A percentile compares a stretch with the other conserved stretches of the same genome.
These are phyloP conservation scores for Rickenella mellea DNA, from an alignment of 768 basidiomycete genomes.

Conservation along the genomic window DNA sequence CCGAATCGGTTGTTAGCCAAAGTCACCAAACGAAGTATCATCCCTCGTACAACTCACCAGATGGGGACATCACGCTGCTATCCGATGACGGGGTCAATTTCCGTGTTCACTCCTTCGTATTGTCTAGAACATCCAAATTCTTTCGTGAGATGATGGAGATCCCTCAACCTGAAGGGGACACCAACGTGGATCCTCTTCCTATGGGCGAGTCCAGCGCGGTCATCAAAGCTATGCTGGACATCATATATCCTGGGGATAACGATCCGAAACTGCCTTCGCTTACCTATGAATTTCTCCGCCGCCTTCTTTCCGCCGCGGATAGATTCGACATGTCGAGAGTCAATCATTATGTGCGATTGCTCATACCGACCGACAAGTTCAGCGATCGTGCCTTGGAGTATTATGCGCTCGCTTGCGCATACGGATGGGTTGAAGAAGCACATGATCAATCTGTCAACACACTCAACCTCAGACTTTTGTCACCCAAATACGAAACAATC, in stretches of 20 bases:
- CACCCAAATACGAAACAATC: too few relatives aligned
- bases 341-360: too few relatives aligned
- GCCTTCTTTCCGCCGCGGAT: background rate
- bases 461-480: background rate
- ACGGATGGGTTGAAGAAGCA: background rate
- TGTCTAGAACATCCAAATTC: conserved; percentile 16
- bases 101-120: conserved; percentile 13
- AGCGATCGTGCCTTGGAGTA: too few relatives aligned
- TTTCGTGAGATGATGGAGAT: conserved; percentile 22
- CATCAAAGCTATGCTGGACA: background rate
- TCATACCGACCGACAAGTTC: too few relatives aligned
- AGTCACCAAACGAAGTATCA: too few relatives aligned
- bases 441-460: background rate
- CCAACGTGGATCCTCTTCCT: background rate
- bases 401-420: background rate
- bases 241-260: background rate
- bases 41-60: conserved; percentile 8
- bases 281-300: background rate
- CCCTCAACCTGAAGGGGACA: too few relatives aligned
- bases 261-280: background rate
- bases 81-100: conserved; percentile 13
- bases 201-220: background rate
- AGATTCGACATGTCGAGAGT: background rate
- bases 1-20: too few relatives aligned
- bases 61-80: conserved; percentile 13